Conservation (phyloP, 2,329 filamentous ascomycete genomes). For the Aspergillus phoenicis region DNA sequence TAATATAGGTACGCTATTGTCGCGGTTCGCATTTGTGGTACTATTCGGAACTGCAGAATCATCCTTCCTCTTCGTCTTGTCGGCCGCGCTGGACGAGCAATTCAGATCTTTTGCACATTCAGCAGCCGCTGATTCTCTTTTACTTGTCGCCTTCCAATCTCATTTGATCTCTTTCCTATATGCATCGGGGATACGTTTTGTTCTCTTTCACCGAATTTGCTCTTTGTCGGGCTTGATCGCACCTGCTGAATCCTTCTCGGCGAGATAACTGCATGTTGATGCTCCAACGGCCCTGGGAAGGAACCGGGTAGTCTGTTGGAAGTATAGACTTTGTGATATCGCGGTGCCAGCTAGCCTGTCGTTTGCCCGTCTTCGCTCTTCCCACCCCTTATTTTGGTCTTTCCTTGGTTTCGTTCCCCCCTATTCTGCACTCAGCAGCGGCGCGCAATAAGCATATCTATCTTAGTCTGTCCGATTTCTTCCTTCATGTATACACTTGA, state of each 20-base stretch:
- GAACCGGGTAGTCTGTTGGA: background rate
- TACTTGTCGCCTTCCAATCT: background rate
- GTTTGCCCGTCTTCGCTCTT: background rate
- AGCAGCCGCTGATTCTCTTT: background rate
- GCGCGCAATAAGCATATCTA: background rate
- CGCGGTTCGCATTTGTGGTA: slow-evolving; percentile 16
- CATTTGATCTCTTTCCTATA: background rate
- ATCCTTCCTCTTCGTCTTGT: slow-evolving; percentile 10
- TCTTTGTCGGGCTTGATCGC: no score
- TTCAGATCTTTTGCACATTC: background rate
- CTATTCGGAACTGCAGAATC: slow-evolving; percentile 2
- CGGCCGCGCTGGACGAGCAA: background rate
- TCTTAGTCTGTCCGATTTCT: slow-evolving; percentile 4
- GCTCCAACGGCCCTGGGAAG: no score
- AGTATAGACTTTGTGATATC: background rate
- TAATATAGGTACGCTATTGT: slow-evolving; percentile 27
- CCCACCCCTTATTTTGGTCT: background rate
- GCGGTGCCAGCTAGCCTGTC: background rate
- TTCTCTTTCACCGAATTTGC: background rate
- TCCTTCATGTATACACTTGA: slow-evolving; percentile 11
- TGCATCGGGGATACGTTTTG: background rate
- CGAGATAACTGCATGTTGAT: no score
- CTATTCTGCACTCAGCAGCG: background rate
- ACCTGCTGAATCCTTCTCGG: no score
- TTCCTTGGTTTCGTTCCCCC: background rate